phyloP scores from a whole-genome alignment of 2,329 filamentous ascomycete species.

The Esteya vermicola region DNA sequence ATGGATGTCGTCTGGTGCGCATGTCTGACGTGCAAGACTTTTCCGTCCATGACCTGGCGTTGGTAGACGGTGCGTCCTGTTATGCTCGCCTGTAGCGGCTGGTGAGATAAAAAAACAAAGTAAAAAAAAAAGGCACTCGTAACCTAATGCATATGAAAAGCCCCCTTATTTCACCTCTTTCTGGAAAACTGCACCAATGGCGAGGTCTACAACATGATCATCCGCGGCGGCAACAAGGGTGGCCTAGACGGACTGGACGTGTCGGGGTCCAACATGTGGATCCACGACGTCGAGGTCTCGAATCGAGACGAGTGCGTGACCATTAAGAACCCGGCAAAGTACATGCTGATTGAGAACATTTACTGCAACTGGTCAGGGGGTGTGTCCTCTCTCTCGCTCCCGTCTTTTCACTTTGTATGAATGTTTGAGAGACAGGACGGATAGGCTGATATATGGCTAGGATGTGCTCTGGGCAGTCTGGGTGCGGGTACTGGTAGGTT shows the following conservation, averaged over 20 bases:
- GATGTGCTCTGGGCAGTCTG: too few relatives aligned
- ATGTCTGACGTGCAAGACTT: slow-evolving; percentile 28
- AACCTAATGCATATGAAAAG: background rate
- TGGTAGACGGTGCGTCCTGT: slow-evolving; percentile 24
- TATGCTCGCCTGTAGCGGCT: background rate
- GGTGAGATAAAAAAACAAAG: too few relatives aligned
- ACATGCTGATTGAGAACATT: slow-evolving; percentile 44
- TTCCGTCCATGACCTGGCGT: slow-evolving; percentile 31
- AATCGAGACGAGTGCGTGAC: slow-evolving; percentile 41
- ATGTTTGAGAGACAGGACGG: too few relatives aligned
- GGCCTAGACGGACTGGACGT: slow-evolving; percentile 43
- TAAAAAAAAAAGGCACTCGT: too few relatives aligned
- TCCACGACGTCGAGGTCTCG: slow-evolving; percentile 46
- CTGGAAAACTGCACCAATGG: slow-evolving; percentile 26
- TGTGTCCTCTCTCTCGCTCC: too few relatives aligned
- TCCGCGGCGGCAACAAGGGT: slow-evolving; percentile 33
- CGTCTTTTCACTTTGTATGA: too few relatives aligned
- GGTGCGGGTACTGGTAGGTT: too few relatives aligned
- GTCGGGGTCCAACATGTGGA: slow-evolving; percentile 38
- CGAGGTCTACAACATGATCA: slow-evolving; percentile 38
- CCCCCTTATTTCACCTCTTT: slow-evolving; percentile 12
- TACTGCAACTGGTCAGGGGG: slow-evolving; percentile 47
- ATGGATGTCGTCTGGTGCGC: slow-evolving; percentile 23
- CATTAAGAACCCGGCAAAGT: slow-evolving; percentile 25
- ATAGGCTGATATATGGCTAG: too few relatives aligned